Conservation (phyloP, 2,329 filamentous ascomycete genomes). For the Pseudogymnoascus sp. region DNA sequence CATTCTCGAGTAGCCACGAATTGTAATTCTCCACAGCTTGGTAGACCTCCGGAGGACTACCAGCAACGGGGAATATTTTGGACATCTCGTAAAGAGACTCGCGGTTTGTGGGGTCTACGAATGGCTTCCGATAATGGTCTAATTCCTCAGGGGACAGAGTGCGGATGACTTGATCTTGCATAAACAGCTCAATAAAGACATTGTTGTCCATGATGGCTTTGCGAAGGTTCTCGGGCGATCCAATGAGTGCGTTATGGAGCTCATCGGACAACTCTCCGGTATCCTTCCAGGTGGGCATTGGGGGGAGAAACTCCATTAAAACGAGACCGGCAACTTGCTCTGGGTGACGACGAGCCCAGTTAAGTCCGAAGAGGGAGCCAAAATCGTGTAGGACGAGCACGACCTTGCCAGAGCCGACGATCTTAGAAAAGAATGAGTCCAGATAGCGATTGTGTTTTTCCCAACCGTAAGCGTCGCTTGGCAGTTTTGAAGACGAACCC, state of each 20-base stretch:
- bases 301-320: constrained; percentile 2
- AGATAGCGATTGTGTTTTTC: neutral
- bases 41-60: neutral
- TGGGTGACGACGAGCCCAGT: neutral
- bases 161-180: neutral
- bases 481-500: neutral
- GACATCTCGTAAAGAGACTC: neutral
- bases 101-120: neutral
- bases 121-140: constrained; percentile 1
- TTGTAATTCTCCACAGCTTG: neutral
- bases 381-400: neutral
- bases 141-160: neutral
- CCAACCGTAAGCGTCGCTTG: neutral
- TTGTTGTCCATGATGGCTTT: neutral
- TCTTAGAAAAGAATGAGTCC: neutral
- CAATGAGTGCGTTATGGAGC: neutral
- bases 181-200: neutral
- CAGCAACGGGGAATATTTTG: neutral
- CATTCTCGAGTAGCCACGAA: neutral
- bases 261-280: neutral
- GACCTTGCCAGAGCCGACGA: neutral
- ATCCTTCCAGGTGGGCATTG: neutral
- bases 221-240: neutral
- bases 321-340: neutral
- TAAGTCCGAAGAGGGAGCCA: neutral